Evolutionary conservation across 2,329 filamentous ascomycete genomes (phyloP), one percentile per base, ranked within the genome.

Genomic region (Curvularia sp.): DNA sequence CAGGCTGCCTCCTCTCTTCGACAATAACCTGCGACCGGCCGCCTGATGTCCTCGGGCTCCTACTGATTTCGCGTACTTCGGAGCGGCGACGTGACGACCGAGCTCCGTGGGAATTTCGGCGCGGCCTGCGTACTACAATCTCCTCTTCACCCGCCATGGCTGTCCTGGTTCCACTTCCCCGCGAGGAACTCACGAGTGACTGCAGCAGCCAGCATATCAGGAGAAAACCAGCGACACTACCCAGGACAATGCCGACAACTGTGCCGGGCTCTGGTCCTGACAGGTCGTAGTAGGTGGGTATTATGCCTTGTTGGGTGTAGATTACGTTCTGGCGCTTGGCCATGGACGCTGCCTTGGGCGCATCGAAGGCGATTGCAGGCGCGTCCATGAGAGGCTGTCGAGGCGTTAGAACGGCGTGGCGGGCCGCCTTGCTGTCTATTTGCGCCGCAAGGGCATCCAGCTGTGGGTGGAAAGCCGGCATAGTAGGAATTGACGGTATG

Each of bases 231-330:
- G 76, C 79, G 22, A 86, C 81, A 55, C 79, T 81, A 61, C 84
- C 84, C 26, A 86, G 77, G 5, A 85, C 83, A 57, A 89, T 88
- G 54, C 87, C 87, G 9, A 82, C 85, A 1, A 89, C 82, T 39
- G 82, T 82, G 53, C 85, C 86, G 0, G 86, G 82, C 0, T 80
- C 47, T 0, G 86, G 86, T 5, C 85, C 82, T 26, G 77, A 77
- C 52, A 80, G 79, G 46, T 82, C 80, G 75, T 90, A 90, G 65
- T 85, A 85, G 26, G 85, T 82, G 1, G 87, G 86, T 65, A 90
- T 87, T 60, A 86, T 81, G 57, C 76, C 68, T 15, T 61, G 64
- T 24, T 66, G 65, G 22, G 65, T 53, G 12, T 61, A 44, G 53
- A 58, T 51, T 2, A 67, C 57, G 20, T 66, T 60, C 39, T 69